Evolutionary conservation across 768 basidiomycete species (phyloP).

Genomic region (Boletus vermiculosoides): DNA sequence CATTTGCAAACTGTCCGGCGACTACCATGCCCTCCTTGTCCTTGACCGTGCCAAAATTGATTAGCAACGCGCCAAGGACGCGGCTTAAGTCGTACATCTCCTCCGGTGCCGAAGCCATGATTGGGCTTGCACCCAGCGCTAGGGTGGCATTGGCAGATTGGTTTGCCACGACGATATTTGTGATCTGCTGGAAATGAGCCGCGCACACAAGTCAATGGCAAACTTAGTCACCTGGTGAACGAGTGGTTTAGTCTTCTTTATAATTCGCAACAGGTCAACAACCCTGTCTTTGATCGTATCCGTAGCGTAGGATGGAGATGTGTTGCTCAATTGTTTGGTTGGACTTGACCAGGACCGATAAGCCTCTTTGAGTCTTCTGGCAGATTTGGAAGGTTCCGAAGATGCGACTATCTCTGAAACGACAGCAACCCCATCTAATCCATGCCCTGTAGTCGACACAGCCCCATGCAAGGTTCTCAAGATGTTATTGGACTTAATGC

Average conservation of each 20-base stretch:
- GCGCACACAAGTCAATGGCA: not conserved
- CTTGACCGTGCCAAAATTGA: conserved; percentile 85
- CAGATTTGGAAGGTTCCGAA: conserved; percentile 48
- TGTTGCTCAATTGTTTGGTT: not conserved
- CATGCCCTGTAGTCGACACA: conserved; percentile 53
- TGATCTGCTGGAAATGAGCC: conserved; percentile 55
- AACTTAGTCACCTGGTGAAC: conserved; percentile 67
- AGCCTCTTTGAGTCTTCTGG: conserved; percentile 44
- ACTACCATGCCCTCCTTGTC: conserved; percentile 71
- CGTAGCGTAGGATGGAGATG: conserved; percentile 21
- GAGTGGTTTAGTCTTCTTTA: conserved; percentile 60
- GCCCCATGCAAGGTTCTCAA: conserved; percentile 73
- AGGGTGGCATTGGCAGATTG: conserved; percentile 91
- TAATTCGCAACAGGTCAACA: conserved; percentile 46
- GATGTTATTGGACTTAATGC: conserved; percentile 79
- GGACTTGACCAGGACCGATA: conserved; percentile 32
- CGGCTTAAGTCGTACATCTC: conserved; percentile 80
- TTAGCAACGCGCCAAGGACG: conserved; percentile 64
- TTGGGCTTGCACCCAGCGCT: conserved; percentile 84
- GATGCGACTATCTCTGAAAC: conserved; percentile 85
- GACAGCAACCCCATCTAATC: conserved; percentile 81
- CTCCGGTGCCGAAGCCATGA: conserved; percentile 84
- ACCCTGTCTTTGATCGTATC: conserved; percentile 45
- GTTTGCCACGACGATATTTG: conserved; percentile 83
- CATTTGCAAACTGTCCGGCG: conserved; percentile 71